phyloP scores from a whole-genome alignment of 2,329 filamentous ascomycete species.

The Daldinia sp. region DNA sequence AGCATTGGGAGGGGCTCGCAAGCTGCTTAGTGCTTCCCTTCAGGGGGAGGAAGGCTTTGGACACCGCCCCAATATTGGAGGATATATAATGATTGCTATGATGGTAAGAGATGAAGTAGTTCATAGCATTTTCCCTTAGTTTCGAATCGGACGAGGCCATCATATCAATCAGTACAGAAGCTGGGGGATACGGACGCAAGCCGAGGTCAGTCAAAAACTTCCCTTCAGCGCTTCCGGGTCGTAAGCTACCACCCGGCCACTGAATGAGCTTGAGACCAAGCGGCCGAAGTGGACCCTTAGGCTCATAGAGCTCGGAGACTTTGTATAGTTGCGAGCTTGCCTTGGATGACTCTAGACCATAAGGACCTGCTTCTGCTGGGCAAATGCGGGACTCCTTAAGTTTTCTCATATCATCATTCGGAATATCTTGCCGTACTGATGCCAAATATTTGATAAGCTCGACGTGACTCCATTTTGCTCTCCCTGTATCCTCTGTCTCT shows the following conservation, averaged over 20 bases:
- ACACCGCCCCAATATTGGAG: constrained; percentile 69
- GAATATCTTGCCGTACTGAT: constrained; percentile 91
- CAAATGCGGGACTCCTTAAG: constrained; percentile 84
- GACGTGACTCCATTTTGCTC: constrained; percentile 86
- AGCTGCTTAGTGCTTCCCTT: constrained; percentile 74
- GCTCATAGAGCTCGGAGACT: constrained; percentile 84
- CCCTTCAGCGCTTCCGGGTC: constrained; percentile 75
- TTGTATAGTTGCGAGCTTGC: constrained; percentile 71
- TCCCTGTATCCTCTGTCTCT: constrained; percentile 62
- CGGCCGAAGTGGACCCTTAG: constrained; percentile 75
- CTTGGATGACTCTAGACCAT: constrained; percentile 66
- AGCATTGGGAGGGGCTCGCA: constrained; percentile 81
- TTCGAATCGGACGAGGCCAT: constrained; percentile 73
- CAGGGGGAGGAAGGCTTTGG: constrained; percentile 76
- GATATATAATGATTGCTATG: constrained; percentile 79
- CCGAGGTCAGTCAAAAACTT: constrained; percentile 80
- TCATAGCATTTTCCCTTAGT: constrained; percentile 77
- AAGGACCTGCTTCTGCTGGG: constrained; percentile 76
- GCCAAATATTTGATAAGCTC: constrained; percentile 95
- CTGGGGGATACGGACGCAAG: constrained; percentile 76
- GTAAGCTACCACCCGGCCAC: constrained; percentile 81
- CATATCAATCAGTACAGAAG: constrained; percentile 80
- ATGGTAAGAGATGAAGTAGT: constrained; percentile 86
- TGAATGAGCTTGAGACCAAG: constrained; percentile 82
- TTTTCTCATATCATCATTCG: constrained; percentile 80